Evolutionary conservation across 768 basidiomycete genomes (phyloP).

Genomic region (Naganishia friedmannii): DNA sequence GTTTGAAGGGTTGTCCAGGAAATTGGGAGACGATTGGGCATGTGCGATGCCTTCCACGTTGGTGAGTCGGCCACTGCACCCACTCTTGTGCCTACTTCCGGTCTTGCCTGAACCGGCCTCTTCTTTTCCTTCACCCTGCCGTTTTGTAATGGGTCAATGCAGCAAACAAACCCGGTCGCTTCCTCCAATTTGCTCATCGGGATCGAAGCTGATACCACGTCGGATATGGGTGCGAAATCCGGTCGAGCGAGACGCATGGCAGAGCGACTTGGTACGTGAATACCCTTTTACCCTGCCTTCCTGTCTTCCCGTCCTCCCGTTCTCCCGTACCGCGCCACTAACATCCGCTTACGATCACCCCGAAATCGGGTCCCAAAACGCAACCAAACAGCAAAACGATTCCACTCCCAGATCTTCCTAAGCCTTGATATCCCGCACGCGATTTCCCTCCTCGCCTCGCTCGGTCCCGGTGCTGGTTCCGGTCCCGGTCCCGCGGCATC

Average conservation of each 20-base stretch:
- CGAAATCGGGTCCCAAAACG: too few species aligned
- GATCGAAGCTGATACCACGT: slow-evolving; percentile 23
- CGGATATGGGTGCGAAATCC: slow-evolving; percentile 62
- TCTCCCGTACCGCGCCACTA: too few species aligned
- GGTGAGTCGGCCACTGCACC: slow-evolving; percentile 45
- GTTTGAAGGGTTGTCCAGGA: not conserved
- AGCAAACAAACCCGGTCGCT: slow-evolving; percentile 1
- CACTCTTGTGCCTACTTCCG: too few species aligned
- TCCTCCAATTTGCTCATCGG: slow-evolving; percentile 2
- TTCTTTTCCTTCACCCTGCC: too few species aligned
- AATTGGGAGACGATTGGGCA: slow-evolving; percentile 71
- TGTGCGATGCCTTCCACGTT: slow-evolving; percentile 68
- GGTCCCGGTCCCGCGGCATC: too few species aligned
- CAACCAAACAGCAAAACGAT: slow-evolving; percentile 62
- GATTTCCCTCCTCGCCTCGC: slow-evolving; percentile 35
- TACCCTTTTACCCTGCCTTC: too few species aligned
- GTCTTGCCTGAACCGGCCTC: slow-evolving; percentile 40
- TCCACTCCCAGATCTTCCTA: slow-evolving; percentile 68
- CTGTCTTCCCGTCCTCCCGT: too few species aligned
- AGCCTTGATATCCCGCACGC: slow-evolving; percentile 62
- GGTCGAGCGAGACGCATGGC: slow-evolving; percentile 72
- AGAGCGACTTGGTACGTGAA: slow-evolving; percentile 67
- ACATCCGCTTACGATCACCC: too few species aligned
- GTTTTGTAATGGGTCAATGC: too few species aligned
- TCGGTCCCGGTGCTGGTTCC: too few species aligned